These are phyloP conservation scores for Nakaseomyces glabratus DNA, from an alignment of 1,139 yeast species.

Conservation along the genomic window DNA sequence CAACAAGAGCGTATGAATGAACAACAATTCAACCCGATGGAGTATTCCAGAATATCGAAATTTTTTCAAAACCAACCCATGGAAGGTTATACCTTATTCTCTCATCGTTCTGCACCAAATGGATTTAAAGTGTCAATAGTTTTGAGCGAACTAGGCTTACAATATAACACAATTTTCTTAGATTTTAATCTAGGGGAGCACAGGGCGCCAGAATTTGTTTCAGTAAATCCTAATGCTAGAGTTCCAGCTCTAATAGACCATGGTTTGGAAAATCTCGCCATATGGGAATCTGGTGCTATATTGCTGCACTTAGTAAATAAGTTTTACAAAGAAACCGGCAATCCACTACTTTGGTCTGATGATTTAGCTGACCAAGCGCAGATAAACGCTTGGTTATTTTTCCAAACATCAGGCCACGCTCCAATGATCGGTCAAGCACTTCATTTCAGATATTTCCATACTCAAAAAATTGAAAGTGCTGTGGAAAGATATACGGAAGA, in stretches of 20 bases:
- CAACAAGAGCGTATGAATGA: constrained; percentile 11
- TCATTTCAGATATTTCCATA: constrained; percentile 86
- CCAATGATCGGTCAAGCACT: constrained; percentile 98
- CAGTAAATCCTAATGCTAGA: constrained; percentile 88
- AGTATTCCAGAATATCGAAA: constrained; percentile 50
- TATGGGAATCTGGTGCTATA: constrained; percentile 95
- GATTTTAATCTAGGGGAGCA: constrained; percentile 89
- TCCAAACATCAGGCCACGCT: constrained; percentile 94
- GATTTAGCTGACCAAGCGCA: constrained; percentile 77
- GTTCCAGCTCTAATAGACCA: constrained; percentile 94
- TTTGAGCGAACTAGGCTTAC: constrained; percentile 70
- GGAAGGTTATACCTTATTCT: constrained; percentile 78
- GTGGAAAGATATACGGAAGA: constrained; percentile 88
- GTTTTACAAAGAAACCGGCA: constrained; percentile 60
- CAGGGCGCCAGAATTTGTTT: constrained; percentile 84
- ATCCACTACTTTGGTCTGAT: constrained; percentile 72
- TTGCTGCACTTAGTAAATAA: constrained; percentile 66
- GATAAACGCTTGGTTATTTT: constrained; percentile 81
- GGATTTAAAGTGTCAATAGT: constrained; percentile 95
- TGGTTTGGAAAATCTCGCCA: constrained; percentile 62
- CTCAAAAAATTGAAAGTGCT: constrained; percentile 79
- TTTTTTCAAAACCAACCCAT: constrained; percentile 73
- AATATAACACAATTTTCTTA: constrained; percentile 73
- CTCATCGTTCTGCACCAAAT: constrained; percentile 91
- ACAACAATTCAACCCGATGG: constrained; percentile 13